Percentiles rank a stretch among this genome's conserved stretches.
Evolutionary conservation across 331 rosid species (phyloP).

Genomic region (Phaseolus coccineus): DNA sequence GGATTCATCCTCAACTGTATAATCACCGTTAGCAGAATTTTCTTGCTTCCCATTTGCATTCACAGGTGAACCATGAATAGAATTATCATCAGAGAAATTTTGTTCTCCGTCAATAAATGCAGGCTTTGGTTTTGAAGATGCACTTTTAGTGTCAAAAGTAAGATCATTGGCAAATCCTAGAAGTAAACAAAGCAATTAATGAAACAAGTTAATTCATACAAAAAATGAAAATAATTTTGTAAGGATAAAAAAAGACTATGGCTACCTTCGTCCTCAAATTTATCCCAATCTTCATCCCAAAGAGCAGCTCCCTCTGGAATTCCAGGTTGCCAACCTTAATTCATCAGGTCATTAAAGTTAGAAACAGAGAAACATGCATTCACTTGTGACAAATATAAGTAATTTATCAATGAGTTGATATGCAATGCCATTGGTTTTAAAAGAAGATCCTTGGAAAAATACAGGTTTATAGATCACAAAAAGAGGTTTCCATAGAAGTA

Average conservation of each 20-base stretch:
- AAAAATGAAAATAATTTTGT: background rate
- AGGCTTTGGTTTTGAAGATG: constrained; percentile 56
- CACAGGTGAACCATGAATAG: constrained; percentile 59
- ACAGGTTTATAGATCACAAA: constrained; percentile 28
- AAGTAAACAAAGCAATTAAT: constrained; percentile 46
- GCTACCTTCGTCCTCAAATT: constrained; percentile 96
- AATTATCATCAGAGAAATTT: constrained; percentile 57
- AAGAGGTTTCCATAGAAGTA: constrained; percentile 1
- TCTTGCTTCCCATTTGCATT: constrained; percentile 61
- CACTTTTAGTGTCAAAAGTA: constrained; percentile 52
- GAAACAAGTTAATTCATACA: constrained; percentile 37
- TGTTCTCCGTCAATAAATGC: constrained; percentile 54
- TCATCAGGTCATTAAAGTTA: constrained; percentile 43
- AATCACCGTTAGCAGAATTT: constrained; percentile 53
- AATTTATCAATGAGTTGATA: constrained; percentile 27
- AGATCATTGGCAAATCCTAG: constrained; percentile 90
- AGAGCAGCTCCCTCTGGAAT: constrained; percentile 75
- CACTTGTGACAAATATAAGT: constrained; percentile 28
- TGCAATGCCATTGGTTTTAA: constrained; percentile 31
- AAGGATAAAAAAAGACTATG: background rate
- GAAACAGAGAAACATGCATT: constrained; percentile 40
- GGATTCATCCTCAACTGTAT: constrained; percentile 68
- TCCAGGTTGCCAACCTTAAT: constrained; percentile 95
- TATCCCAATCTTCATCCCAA: constrained; percentile 99
- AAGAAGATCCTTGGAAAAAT: background rate